Conservation (phyloP, 176 grass and related monocot genomes). For the Carex cristatella region DNA sequence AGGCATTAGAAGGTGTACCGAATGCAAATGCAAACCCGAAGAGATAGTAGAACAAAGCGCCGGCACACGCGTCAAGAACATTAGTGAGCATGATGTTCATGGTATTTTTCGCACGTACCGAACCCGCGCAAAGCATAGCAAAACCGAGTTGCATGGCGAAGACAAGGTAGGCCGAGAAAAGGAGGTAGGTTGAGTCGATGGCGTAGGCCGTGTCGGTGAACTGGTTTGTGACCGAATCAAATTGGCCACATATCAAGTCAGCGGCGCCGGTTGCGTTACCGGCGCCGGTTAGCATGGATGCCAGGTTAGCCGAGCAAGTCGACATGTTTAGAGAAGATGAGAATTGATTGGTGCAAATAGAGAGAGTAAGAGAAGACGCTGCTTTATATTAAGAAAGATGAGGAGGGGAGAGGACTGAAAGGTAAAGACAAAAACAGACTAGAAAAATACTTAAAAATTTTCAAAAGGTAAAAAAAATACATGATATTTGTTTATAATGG, state of each 20-base stretch:
- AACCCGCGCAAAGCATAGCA: conserved; percentile 84
- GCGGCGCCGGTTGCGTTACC: conserved; percentile 36
- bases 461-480: not conserved
- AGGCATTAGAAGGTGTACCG: conserved; percentile 65
- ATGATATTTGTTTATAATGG: too few relatives aligned
- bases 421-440: not conserved
- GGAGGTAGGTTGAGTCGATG: conserved; percentile 68
- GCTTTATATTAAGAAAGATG: not conserved
- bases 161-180: conserved; percentile 88
- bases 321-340: conserved; percentile 21
- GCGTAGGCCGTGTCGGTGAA: conserved; percentile 54
- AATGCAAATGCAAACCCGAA: conserved; percentile 91
- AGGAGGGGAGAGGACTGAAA: not conserved
- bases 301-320: conserved; percentile 38
- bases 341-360: not conserved
- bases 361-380: not conserved
- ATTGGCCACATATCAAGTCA: conserved; percentile 33
- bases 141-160: conserved; percentile 95
- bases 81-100: conserved; percentile 96
- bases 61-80: conserved; percentile 77
- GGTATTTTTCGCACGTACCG: conserved; percentile 91
- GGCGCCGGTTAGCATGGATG: conserved; percentile 36
- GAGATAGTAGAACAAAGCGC: conserved; percentile 86
- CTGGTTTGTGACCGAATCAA: conserved; percentile 27
- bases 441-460: not conserved